These are phyloP conservation scores for Alternaria postmessia DNA, from an alignment of 2,329 filamentous ascomycete species.

Conservation along the genomic window DNA sequence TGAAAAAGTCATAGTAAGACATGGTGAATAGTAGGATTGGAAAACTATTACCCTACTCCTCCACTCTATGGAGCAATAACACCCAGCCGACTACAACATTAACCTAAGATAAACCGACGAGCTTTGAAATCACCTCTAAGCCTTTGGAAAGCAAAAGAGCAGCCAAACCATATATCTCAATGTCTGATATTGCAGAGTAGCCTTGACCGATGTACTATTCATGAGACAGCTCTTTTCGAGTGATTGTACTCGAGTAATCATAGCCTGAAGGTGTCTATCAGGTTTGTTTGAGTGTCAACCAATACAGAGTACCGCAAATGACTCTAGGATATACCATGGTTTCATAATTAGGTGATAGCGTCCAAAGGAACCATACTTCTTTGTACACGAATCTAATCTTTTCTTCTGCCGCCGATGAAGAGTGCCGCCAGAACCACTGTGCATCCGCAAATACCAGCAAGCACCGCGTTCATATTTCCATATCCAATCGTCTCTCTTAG, in stretches of 20 bases:
- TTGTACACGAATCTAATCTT: background rate
- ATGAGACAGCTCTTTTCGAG: background rate
- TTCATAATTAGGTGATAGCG: background rate
- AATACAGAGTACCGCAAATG: background rate
- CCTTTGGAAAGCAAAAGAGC: background rate
- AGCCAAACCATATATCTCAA: background rate
- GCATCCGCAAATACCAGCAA: conserved; percentile 56
- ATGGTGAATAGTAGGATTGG: too few species aligned
- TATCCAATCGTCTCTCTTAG: conserved; percentile 63
- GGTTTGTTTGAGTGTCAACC: background rate
- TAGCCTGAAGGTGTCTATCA: background rate
- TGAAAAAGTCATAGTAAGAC: too few species aligned
- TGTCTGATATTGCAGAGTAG: background rate
- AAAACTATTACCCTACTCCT: too few species aligned
- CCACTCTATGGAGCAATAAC: too few species aligned
- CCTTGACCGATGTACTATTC: background rate
- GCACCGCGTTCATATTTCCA: conserved; percentile 64
- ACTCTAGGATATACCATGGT: background rate
- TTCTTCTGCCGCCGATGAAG: conserved; percentile 51
- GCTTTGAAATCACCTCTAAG: too few species aligned
- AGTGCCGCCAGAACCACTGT: conserved; percentile 57
- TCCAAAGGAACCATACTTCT: background rate
- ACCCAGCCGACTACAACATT: too few species aligned
- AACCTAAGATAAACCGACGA: too few species aligned
- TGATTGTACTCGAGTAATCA: background rate